Base-by-base conservation (phyloP, 2,329 filamentous ascomycete genomes). In the Magnaporthiopsis poae region DNA sequence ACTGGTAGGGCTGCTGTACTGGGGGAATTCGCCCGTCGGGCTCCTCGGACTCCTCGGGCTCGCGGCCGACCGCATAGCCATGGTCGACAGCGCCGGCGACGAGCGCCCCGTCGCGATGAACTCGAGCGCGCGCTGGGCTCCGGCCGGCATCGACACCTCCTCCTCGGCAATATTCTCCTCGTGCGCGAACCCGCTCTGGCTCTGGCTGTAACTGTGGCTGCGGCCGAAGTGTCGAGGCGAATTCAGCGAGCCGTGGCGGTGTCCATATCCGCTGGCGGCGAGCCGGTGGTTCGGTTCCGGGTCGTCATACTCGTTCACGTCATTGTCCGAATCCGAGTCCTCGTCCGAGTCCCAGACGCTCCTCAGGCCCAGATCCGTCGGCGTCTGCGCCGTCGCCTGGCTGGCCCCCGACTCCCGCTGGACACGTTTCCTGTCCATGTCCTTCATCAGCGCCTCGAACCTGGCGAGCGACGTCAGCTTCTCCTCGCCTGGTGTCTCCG, bases 391-490 rank as follows among this genome's bases (percentile, higher is more conserved):
- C 2, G 68, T 35, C 27, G 62, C 60, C 65, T 69, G 69, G 31
- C 68, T 67, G 64, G 72, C 72, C 29, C 74, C 71, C 11, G 77
- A 75, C 60, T 79, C 76, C 35, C 76, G 76, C 63, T 77, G 77
- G 70, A 77, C 77, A 66, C 79, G 76, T 65, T 80, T 82, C 67
- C 82, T 80, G 59, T 89, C 87, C 27, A 79, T 78, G 70, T 88
- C 84, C 29, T 81, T 79, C 87, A 89, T 89, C 61, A 89, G 74
- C 3, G 86, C 86, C 65, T 89, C 87, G 66, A 89, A 89, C 29
- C 85, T 80, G 12, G 86, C 87, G 39, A 89, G 78, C 0, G 86
- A 89, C 69, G 82, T 88, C 21, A 88, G 76, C 67, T 88, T 87
- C 70, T 88, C 85, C 68, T 87, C 85, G 4, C 86, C 86, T 0